Percentiles rank a stretch among this genome's conserved stretches.
phyloP scores from a whole-genome alignment of 768 basidiomycete genomes.

The Panellus pusillus region DNA sequence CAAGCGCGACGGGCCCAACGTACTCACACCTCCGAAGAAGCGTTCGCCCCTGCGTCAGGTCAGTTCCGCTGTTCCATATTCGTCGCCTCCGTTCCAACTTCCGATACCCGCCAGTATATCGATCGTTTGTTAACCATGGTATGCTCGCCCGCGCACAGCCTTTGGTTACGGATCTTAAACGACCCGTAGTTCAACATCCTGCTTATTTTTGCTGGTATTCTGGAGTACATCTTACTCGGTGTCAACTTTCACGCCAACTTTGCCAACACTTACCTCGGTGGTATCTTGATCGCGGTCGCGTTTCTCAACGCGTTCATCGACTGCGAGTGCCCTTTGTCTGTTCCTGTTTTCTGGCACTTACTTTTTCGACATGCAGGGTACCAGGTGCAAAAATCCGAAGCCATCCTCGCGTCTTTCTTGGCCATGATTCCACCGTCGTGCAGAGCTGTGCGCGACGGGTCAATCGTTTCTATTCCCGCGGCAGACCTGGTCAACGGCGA shows the following conservation, averaged over 20 bases:
- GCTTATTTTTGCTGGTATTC: slow-evolving; percentile 62
- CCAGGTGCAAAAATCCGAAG: slow-evolving; percentile 73
- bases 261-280: slow-evolving; percentile 68
- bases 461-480: slow-evolving; percentile 56
- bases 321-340: slow-evolving; percentile 36
- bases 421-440: slow-evolving; percentile 75
- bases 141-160: slow-evolving; percentile 20
- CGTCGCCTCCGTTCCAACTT: slow-evolving; percentile 3
- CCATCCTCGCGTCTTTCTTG: slow-evolving; percentile 69
- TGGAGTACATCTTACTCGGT: slow-evolving; percentile 66
- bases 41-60: slow-evolving; percentile 67
- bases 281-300: slow-evolving; percentile 65
- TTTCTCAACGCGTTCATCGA: slow-evolving; percentile 72
- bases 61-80: slow-evolving; percentile 18
- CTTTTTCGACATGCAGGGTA: slow-evolving; percentile 27
- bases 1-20: slow-evolving; percentile 57
- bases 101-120: slow-evolving; percentile 47
- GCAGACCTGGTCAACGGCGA: slow-evolving; percentile 67
- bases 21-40: slow-evolving; percentile 67
- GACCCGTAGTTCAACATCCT: slow-evolving; percentile 56
- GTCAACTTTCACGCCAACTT: slow-evolving; percentile 64
- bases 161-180: slow-evolving; percentile 27
- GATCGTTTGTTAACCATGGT: slow-evolving; percentile 58
- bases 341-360: not conserved
- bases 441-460: slow-evolving; percentile 59